Evolutionary conservation across 306 rosid species (phyloP).

Genomic region (Aeschynomene evenia): DNA sequence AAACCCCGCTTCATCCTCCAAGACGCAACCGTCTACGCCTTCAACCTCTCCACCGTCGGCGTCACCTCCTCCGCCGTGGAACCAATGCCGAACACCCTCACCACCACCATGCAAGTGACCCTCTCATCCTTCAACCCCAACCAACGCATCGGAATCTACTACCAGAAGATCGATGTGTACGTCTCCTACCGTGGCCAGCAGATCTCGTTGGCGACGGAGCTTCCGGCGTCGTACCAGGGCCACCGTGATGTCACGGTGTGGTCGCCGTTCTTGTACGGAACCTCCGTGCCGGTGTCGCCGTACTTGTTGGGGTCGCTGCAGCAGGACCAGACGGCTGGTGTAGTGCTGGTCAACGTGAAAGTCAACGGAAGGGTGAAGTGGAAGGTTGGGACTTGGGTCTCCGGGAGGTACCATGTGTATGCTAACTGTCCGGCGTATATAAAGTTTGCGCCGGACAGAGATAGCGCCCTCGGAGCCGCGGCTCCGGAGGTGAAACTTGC

Average conservation of each 20-base stretch:
- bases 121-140: constrained; percentile 60
- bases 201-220: constrained; percentile 37
- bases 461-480: neutral
- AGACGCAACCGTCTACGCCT: constrained; percentile 60
- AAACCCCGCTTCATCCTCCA: constrained; percentile 66
- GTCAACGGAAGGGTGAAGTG: constrained; percentile 62
- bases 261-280: constrained; percentile 61
- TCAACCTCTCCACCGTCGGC: constrained; percentile 53
- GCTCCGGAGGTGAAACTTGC: constrained; percentile 18
- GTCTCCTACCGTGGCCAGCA: constrained; percentile 63
- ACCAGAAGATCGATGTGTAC: constrained; percentile 42
- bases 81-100: constrained; percentile 38
- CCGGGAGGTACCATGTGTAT: constrained; percentile 55
- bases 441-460: constrained; percentile 23
- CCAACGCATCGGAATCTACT: constrained; percentile 51
- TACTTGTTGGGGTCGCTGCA: constrained; percentile 20
- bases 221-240: constrained; percentile 63
- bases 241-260: constrained; percentile 54
- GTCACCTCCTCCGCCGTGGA: neutral
- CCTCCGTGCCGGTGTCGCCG: constrained; percentile 51
- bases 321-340: constrained; percentile 52
- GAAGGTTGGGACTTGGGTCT: constrained; percentile 79
- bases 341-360: constrained; percentile 46
- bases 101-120: constrained; percentile 51
- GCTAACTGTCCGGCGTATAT: constrained; percentile 70